A percentile compares a stretch with the other conserved stretches of the same genome.
Evolutionary conservation across 306 rosid genomes (phyloP).

Genomic region (Begonia fuchsioides): DNA sequence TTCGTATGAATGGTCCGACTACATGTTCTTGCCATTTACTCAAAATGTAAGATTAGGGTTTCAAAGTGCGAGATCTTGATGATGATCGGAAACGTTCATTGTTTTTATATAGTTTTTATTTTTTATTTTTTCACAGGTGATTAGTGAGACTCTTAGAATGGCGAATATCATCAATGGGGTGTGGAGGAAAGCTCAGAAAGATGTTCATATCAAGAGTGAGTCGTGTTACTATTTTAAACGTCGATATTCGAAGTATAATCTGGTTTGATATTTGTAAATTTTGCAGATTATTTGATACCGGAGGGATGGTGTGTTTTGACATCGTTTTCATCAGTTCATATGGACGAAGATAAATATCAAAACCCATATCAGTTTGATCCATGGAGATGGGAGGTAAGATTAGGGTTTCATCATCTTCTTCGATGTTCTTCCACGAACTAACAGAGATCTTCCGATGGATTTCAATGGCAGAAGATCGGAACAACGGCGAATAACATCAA

Average conservation of each 20-base stretch:
- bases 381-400: slow-evolving; percentile 90
- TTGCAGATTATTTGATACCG: slow-evolving; percentile 61
- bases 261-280: neutral
- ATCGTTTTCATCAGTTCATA: slow-evolving; percentile 66
- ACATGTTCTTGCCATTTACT: slow-evolving; percentile 72
- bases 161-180: slow-evolving; percentile 82
- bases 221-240: neutral
- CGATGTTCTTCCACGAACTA: neutral
- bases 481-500: slow-evolving; percentile 22
- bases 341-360: slow-evolving; percentile 43
- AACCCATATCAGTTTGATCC: slow-evolving; percentile 67
- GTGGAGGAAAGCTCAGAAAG: slow-evolving; percentile 78
- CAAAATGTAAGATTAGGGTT: slow-evolving; percentile 48
- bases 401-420: neutral
- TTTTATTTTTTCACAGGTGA: slow-evolving; percentile 31
- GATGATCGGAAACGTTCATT: neutral
- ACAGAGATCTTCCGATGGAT: neutral
- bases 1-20: slow-evolving; percentile 60
- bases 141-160: slow-evolving; percentile 86
- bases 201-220: slow-evolving; percentile 64
- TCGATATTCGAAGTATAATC: no score
- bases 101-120: neutral
- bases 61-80: neutral
- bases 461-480: slow-evolving; percentile 16
- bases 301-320: slow-evolving; percentile 69